Evolutionary conservation across 768 basidiomycete species (phyloP).

Genomic region (Termitomyces sp.): DNA sequence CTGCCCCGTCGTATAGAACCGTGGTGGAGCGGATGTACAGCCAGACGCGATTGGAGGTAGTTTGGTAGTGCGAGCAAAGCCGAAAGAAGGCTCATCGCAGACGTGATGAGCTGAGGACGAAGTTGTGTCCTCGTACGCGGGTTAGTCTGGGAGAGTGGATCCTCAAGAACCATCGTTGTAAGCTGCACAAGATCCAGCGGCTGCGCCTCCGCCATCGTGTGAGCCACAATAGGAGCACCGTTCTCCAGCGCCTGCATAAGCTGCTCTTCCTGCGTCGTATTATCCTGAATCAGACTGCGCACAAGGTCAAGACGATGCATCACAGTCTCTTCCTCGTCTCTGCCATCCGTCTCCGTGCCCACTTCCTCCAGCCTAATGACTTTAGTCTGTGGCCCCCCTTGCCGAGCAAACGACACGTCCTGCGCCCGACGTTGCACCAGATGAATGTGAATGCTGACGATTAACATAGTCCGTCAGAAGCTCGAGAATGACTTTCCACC

Average conservation of each 20-base stretch:
- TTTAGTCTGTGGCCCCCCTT: constrained; percentile 33
- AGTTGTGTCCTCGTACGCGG: constrained; percentile 36
- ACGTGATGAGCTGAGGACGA: constrained; percentile 66
- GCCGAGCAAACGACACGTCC: constrained; percentile 51
- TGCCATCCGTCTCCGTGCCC: constrained; percentile 64
- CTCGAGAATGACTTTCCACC: constrained; percentile 85
- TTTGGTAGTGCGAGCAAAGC: constrained; percentile 70
- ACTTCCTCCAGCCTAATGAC: constrained; percentile 61
- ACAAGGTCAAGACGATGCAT: constrained; percentile 79
- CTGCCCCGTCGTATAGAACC: constrained; percentile 66
- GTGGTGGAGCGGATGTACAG: constrained; percentile 79
- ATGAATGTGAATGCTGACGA: constrained; percentile 43
- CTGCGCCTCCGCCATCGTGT: constrained; percentile 47
- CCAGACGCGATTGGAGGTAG: constrained; percentile 85
- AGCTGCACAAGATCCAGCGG: constrained; percentile 76
- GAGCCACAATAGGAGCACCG: constrained; percentile 48
- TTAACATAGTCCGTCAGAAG: constrained; percentile 75
- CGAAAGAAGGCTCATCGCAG: constrained; percentile 77
- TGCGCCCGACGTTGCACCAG: constrained; percentile 27
- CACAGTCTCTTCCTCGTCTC: constrained; percentile 61
- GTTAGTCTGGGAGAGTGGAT: constrained; percentile 59
- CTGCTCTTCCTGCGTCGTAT: constrained; percentile 56
- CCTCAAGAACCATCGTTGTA: constrained; percentile 78
- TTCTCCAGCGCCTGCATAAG: constrained; percentile 68
- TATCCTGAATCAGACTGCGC: constrained; percentile 70